Evolutionary conservation across 495 filamentous ascomycete species (phyloP).

Genomic region (Annulohypoxylon maeteangense): DNA sequence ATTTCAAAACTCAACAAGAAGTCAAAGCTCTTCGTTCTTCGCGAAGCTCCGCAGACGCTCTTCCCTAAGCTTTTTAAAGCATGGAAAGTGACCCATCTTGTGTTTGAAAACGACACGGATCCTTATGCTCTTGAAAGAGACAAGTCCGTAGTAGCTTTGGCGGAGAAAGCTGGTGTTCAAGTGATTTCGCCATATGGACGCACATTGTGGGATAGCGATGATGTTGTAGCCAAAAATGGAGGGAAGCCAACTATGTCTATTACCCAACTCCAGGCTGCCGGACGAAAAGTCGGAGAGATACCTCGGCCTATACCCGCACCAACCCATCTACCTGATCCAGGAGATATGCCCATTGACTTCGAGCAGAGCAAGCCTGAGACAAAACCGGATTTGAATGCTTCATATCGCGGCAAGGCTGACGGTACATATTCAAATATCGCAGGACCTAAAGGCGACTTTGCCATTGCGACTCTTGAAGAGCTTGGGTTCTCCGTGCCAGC

Average conservation of each 20-base stretch:
- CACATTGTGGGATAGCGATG: conserved; percentile 74
- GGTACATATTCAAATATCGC: conserved; percentile 65
- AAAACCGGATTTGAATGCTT: conserved; percentile 65
- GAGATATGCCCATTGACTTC: conserved; percentile 65
- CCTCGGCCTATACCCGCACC: conserved; percentile 66
- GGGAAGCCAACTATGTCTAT: conserved; percentile 78
- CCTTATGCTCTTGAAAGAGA: conserved; percentile 72
- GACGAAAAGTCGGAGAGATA: conserved; percentile 61
- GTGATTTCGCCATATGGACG: conserved; percentile 68
- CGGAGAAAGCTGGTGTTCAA: conserved; percentile 70
- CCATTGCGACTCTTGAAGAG: conserved; percentile 69
- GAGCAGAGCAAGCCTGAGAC: conserved; percentile 58
- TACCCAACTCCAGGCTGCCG: conserved; percentile 64
- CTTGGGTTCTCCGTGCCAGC: conserved; percentile 66
- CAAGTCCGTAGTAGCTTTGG: conserved; percentile 61
- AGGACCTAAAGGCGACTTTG: conserved; percentile 70
- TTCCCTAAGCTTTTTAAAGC: conserved; percentile 73
- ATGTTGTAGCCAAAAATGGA: conserved; percentile 68
- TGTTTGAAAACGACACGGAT: conserved; percentile 80
- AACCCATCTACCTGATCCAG: conserved; percentile 66
- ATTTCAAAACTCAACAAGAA: conserved; percentile 70
- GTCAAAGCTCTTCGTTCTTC: conserved; percentile 72
- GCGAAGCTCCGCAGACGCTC: conserved; percentile 73
- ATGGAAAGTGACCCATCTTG: conserved; percentile 75
- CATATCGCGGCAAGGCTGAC: conserved; percentile 58